Evolutionary conservation across 139 green algal genomes (phyloP).

Genomic region (Asterochloris sp.): DNA sequence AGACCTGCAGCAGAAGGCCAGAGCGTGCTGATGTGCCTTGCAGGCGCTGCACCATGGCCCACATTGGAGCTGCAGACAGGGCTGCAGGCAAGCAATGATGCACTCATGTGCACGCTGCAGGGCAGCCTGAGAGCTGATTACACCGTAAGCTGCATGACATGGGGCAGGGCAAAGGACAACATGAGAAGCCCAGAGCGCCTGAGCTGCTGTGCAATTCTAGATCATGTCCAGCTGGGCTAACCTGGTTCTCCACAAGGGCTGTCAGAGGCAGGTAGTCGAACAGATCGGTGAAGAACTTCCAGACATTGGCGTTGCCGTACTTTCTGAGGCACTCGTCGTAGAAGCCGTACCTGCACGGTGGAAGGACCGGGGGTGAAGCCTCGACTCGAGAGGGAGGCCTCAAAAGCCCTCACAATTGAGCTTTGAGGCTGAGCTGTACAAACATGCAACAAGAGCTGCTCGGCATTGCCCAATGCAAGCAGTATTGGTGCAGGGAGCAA

Average conservation of each 20-base stretch:
- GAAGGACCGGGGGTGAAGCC: background rate
- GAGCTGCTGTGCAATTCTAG: too few relatives aligned
- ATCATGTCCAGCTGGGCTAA: conserved; percentile 9
- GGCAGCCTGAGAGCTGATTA: too few relatives aligned
- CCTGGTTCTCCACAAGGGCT: conserved; percentile 91
- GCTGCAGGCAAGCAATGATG: too few relatives aligned
- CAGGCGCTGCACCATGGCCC: background rate
- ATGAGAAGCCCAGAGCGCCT: background rate
- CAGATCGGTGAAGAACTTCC: conserved; percentile 98
- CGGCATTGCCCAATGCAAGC: background rate
- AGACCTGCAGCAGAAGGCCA: conserved; percentile 71
- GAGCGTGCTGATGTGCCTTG: background rate
- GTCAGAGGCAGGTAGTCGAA: conserved; percentile 99
- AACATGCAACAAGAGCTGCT: too few relatives aligned
- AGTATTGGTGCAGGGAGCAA: too few relatives aligned
- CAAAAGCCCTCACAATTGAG: background rate
- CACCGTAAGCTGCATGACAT: background rate
- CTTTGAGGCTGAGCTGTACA: too few relatives aligned
- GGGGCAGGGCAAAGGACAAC: background rate
- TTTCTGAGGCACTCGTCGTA: conserved; percentile 99
- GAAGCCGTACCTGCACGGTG: conserved; percentile 87
- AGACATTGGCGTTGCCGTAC: conserved; percentile 97
- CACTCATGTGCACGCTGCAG: too few relatives aligned
- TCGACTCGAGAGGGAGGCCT: background rate
- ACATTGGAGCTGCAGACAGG: too few relatives aligned